Evolutionary conservation across 108 stramenopile genomes (phyloP).

Genomic region (Halocafeteria seosinensis): DNA sequence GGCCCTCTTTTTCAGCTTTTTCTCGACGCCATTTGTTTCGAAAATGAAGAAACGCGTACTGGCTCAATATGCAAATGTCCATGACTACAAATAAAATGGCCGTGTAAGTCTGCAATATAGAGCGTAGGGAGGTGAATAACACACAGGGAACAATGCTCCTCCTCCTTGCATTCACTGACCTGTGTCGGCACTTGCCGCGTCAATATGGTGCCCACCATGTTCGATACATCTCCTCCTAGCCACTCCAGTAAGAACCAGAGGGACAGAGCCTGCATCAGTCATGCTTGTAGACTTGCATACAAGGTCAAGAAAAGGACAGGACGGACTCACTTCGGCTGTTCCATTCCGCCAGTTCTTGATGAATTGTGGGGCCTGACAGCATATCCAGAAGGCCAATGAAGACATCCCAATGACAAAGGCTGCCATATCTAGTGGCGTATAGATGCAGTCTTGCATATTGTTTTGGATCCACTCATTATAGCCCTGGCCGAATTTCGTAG

Average conservation of each 20-base stretch:
- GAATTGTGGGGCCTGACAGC: slow-evolving; percentile 15
- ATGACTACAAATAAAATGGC: not conserved
- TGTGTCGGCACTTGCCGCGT: slow-evolving; percentile 5
- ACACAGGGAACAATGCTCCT: too few species aligned
- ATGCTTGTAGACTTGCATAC: too few species aligned
- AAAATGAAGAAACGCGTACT: slow-evolving; percentile 3
- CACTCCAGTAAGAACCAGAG: slow-evolving; percentile 14
- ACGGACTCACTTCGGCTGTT: too few species aligned
- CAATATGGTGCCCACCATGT: slow-evolving; percentile 3
- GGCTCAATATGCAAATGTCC: not conserved
- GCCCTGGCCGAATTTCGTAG: too few species aligned
- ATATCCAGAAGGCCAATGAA: slow-evolving; percentile 5
- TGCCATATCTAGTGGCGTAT: not conserved
- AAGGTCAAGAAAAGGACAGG: too few species aligned
- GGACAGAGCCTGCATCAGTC: slow-evolving; percentile 11
- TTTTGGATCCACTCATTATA: not conserved
- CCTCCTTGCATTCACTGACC: too few species aligned
- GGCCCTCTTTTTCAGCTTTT: too few species aligned
- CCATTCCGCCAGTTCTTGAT: not conserved
- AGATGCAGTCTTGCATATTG: slow-evolving; percentile 7
- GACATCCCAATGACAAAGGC: slow-evolving; percentile 7
- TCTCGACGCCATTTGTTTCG: too few species aligned
- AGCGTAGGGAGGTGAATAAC: too few species aligned
- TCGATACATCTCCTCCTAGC: slow-evolving; percentile 8
- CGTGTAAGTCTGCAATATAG: too few species aligned